These are phyloP conservation scores for Carex littledalei DNA, from an alignment of 176 grass and related monocot species.

Conservation along the genomic window DNA sequence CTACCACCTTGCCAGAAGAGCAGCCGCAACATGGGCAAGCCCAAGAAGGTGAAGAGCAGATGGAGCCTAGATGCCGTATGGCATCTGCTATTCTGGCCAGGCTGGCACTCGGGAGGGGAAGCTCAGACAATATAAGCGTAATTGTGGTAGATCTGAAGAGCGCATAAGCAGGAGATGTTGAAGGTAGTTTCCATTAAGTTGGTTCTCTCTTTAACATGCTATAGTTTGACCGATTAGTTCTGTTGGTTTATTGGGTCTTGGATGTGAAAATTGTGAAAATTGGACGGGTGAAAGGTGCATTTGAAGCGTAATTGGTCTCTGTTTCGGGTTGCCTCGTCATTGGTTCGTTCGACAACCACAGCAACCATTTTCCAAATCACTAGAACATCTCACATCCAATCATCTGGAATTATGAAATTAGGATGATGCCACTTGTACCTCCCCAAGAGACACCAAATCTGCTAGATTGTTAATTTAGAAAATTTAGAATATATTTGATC, in stretches of 20 bases:
- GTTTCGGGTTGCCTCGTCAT: neutral
- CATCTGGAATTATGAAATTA: neutral
- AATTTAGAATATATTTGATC: neutral
- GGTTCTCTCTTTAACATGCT: neutral
- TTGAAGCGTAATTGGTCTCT: neutral
- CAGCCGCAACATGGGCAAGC: neutral
- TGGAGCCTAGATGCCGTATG: conserved; percentile 40
- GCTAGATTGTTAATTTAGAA: neutral
- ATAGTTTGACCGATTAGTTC: neutral
- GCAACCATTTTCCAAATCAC: neutral
- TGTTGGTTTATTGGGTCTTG: neutral
- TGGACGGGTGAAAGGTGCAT: neutral
- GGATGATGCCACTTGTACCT: neutral
- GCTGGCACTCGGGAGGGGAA: conserved; percentile 58
- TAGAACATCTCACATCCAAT: neutral
- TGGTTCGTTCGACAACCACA: neutral
- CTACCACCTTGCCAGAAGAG: neutral
- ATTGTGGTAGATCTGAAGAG: conserved; percentile 66
- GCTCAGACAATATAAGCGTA: conserved; percentile 63
- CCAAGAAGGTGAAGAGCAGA: neutral
- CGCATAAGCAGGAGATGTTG: neutral
- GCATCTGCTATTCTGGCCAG: conserved; percentile 55
- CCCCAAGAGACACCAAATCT: neutral
- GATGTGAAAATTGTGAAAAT: conserved; percentile 13
- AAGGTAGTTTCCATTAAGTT: neutral